phyloP scores from a whole-genome alignment of 108 stramenopile species.

The Heterococcus sp. region DNA sequence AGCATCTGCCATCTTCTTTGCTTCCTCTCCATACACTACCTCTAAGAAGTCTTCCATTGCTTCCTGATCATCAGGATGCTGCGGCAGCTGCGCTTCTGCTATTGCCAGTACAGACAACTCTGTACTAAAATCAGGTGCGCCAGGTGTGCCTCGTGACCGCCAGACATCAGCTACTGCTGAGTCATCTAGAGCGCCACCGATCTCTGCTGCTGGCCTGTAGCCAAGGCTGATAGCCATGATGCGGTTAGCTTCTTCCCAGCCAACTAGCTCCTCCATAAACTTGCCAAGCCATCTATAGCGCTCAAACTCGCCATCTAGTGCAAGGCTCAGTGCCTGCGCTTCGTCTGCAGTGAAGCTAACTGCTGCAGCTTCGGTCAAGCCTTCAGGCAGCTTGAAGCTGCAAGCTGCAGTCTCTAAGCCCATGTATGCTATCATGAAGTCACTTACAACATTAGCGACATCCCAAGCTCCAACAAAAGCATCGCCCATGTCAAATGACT shows the following conservation, averaged over 20 bases:
- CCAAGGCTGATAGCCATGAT: slow-evolving; percentile 42
- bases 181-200: background rate
- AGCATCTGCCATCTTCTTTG: slow-evolving; percentile 3
- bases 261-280: slow-evolving; percentile 19
- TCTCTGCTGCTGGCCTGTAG: slow-evolving; percentile 10
- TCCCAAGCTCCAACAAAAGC: slow-evolving; percentile 45
- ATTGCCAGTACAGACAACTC: slow-evolving; percentile 19
- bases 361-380: background rate
- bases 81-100: background rate
- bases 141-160: background rate
- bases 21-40: slow-evolving; percentile 24
- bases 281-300: slow-evolving; percentile 29
- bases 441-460: slow-evolving; percentile 42
- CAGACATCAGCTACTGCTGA: background rate
- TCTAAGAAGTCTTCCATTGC: slow-evolving; percentile 20
- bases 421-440: slow-evolving; percentile 41
- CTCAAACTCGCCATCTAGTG: slow-evolving; percentile 32
- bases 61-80: background rate
- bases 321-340: too few species aligned
- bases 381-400: slow-evolving; percentile 25
- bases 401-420: slow-evolving; percentile 24
- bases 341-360: background rate
- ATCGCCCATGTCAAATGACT: slow-evolving; percentile 44
- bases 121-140: too few species aligned
- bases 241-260: slow-evolving; percentile 26